These are phyloP conservation scores for Penicillium sp. DNA, from an alignment of 2,329 filamentous ascomycete species.

Conservation along the genomic window DNA sequence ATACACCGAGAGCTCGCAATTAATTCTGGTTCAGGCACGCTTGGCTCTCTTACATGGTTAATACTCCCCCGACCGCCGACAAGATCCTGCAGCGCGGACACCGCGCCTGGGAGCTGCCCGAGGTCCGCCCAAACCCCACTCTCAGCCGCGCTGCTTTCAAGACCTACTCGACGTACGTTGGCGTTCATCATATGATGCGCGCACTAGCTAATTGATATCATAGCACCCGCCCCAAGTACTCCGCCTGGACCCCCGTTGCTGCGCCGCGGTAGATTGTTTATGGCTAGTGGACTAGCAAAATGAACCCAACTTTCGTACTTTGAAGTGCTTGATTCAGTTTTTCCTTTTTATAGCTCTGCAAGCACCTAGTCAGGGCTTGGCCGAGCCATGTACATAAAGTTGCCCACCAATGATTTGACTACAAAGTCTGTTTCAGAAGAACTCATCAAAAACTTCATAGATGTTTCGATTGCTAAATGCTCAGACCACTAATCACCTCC, in stretches of 20 bases:
- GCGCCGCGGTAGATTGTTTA: constrained; percentile 30
- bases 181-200: not conserved
- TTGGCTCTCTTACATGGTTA: constrained; percentile 92
- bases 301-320: constrained; percentile 14
- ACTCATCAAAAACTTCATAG: constrained; percentile 6
- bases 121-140: constrained; percentile 71
- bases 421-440: constrained; percentile 5
- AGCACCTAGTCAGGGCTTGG: constrained; percentile 4
- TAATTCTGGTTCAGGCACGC: constrained; percentile 61
- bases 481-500: constrained; percentile 3
- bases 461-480: constrained; percentile 13
- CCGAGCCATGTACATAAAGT: constrained; percentile 36
- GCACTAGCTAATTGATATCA: constrained; percentile 5
- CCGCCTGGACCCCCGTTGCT: constrained; percentile 35
- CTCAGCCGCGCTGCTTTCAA: constrained; percentile 74
- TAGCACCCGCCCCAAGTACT: constrained; percentile 33
- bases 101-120: constrained; percentile 69
- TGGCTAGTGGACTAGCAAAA: constrained; percentile 11
- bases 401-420: constrained; percentile 26
- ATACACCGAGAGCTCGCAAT: not conserved
- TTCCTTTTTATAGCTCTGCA: constrained; percentile 8
- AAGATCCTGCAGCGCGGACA: constrained; percentile 61
- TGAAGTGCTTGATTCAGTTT: constrained; percentile 5
- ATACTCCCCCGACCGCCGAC: constrained; percentile 77
- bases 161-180: constrained; percentile 89